Evolutionary conservation across 306 rosid species (phyloP).

Genomic region (Boehmeria nivea): DNA sequence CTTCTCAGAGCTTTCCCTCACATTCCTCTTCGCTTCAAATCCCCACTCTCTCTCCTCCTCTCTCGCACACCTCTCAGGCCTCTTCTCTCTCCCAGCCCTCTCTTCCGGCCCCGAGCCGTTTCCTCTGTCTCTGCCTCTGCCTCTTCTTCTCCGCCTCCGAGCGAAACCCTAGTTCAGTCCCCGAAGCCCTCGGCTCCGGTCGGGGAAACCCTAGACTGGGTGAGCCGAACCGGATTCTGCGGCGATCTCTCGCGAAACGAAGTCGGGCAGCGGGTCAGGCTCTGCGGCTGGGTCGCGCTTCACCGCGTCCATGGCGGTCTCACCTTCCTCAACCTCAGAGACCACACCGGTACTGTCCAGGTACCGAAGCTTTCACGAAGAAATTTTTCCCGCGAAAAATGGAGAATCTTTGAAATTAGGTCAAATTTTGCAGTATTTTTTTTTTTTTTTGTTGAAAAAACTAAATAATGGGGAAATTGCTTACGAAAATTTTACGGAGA

Average conservation of each 20-base stretch:
- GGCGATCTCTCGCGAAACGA: constrained; percentile 53
- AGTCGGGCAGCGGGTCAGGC: constrained; percentile 57
- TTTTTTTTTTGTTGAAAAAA: no score
- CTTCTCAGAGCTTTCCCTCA: constrained; percentile 56
- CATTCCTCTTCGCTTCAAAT: constrained; percentile 41
- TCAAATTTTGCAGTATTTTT: no score
- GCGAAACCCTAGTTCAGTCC: constrained; percentile 37
- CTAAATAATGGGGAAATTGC: no score
- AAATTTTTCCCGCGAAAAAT: background rate
- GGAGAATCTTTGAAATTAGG: no score
- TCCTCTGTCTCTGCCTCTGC: constrained; percentile 27
- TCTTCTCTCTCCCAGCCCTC: constrained; percentile 11
- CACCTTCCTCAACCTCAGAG: constrained; percentile 77
- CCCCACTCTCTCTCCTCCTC: constrained; percentile 30
- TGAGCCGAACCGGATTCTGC: constrained; percentile 49
- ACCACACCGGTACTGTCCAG: constrained; percentile 80
- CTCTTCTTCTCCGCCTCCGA: constrained; percentile 23
- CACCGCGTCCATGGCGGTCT: constrained; percentile 89
- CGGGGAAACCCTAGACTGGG: constrained; percentile 64
- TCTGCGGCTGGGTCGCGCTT: constrained; percentile 97
- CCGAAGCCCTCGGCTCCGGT: constrained; percentile 23
- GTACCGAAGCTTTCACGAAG: constrained; percentile 15
- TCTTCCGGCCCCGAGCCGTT: constrained; percentile 14
- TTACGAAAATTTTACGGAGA: no score
- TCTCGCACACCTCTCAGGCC: constrained; percentile 25